Evolutionary conservation across 768 basidiomycete genomes (phyloP).

Genomic region (Termitomyces sp.): DNA sequence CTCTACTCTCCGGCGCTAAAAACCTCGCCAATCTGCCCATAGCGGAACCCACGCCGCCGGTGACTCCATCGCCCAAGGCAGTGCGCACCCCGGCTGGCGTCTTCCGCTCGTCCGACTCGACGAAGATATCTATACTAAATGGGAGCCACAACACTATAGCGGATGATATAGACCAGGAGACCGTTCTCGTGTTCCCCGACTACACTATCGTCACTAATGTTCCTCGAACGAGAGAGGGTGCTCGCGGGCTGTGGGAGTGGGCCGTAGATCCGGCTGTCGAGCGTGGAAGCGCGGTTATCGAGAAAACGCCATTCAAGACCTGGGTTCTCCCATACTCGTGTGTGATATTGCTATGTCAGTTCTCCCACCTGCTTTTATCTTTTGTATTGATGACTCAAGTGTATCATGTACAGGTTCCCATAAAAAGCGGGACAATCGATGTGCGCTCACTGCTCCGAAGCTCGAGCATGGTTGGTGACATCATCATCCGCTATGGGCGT

Average conservation of each 20-base stretch:
- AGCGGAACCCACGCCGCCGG: conserved; percentile 21
- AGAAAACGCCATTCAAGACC: conserved; percentile 49
- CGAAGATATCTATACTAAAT: conserved; percentile 69
- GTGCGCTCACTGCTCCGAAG: conserved; percentile 80
- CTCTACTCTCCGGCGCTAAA: conserved; percentile 40
- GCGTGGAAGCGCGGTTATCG: conserved; percentile 37
- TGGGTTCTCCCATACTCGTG: conserved; percentile 89
- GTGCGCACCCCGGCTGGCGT: conserved; percentile 43
- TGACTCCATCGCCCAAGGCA: conserved; percentile 22
- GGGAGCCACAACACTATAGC: conserved; percentile 75
- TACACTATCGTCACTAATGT: conserved; percentile 81
- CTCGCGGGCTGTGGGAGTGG: conserved; percentile 60
- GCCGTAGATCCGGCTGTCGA: conserved; percentile 57
- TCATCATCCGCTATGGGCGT: conserved; percentile 25
- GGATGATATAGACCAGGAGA: conserved; percentile 59
- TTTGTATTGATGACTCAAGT: conserved; percentile 1
- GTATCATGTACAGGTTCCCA: conserved; percentile 68
- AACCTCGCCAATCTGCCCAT: conserved; percentile 21
- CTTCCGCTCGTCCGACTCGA: conserved; percentile 51
- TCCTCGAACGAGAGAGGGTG: conserved; percentile 56
- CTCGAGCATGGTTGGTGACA: conserved; percentile 61
- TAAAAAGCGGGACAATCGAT: conserved; percentile 88
- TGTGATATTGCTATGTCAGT: conserved; percentile 84
- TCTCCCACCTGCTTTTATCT: background rate
- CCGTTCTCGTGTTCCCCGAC: conserved; percentile 89